Conservation (phyloP, 352 stramenopile genomes). For the Achlya hypogyna region DNA sequence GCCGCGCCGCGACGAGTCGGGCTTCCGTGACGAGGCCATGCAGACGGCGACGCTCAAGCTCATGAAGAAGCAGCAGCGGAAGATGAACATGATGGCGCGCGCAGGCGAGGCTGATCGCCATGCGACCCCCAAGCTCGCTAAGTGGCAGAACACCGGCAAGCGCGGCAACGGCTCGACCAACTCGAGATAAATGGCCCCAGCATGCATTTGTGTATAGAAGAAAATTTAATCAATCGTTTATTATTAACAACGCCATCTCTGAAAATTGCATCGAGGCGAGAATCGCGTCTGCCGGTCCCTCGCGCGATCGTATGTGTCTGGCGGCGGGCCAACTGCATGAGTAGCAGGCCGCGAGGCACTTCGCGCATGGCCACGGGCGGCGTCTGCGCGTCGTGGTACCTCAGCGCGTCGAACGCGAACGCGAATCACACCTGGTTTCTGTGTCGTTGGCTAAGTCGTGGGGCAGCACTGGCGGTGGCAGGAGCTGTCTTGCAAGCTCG, state of each 20-base stretch:
- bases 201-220: neutral
- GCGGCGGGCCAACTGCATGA: too few species aligned
- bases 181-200: constrained; percentile 46
- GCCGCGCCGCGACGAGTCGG: constrained; percentile 54
- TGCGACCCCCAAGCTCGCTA: constrained; percentile 73
- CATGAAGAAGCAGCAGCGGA: constrained; percentile 50
- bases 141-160: constrained; percentile 87
- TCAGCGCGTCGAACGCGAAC: too few species aligned
- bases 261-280: too few species aligned
- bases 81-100: constrained; percentile 71
- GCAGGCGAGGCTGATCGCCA: constrained; percentile 75
- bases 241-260: neutral
- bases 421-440: too few species aligned
- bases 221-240: neutral
- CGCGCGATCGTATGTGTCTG: too few species aligned
- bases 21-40: constrained; percentile 46
- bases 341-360: too few species aligned
- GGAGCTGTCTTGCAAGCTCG: too few species aligned
- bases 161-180: constrained; percentile 60
- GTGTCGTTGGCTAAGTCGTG: too few species aligned
- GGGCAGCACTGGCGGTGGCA: too few species aligned
- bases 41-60: constrained; percentile 39
- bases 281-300: too few species aligned
- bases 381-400: too few species aligned
- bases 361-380: too few species aligned